Base-by-base conservation (phyloP, 106 monocot genomes). In the Vanilla planifolia region DNA sequence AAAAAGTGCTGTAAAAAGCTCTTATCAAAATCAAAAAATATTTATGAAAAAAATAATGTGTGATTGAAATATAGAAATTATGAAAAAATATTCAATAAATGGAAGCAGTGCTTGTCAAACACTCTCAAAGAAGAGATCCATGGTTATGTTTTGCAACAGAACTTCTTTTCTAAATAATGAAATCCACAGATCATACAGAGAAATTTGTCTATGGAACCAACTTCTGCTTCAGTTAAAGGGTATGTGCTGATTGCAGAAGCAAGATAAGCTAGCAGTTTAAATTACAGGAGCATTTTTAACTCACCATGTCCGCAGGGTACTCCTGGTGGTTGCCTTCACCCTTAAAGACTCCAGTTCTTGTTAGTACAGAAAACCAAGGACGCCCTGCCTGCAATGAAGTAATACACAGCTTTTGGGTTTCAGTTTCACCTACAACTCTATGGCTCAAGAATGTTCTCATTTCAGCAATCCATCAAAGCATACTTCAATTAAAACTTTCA, bases 341-440 rank as follows among this genome's bases (percentile, higher is more conserved):
- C 67, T 68, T 83, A 27, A 96, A 96, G 45, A 96, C 86, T 4
- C 95, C 95, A 6, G 95, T 96, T 61, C 86, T 90, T 8, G 90
- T 96, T 36, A 96, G 77, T 70, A 96, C 77, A 32, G 90, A 87
- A 79, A 81, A 90, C 95, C 95, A 96, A 22, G 86, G 86, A 51
- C 59, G 68, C 34, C 95, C 95, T 13, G 87, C 81, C 95, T 96
- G 71, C 37, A 71, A 67, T 15, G 26, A 60, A 48, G 45, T 9
- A 61, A 35, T 36, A 8, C 10, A 57, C 33, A 55, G 29, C n/a
- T n/a, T n/a, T n/a, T n/a, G n/a, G n/a, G n/a, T n/a, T n/a, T n/a
- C n/a, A n/a, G n/a, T n/a, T n/a, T n/a, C n/a, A n/a, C n/a, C n/a
- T n/a, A n/a, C n/a, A n/a, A n/a, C n/a, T n/a, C n/a, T n/a, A n/a